A percentile compares a stretch with the other conserved stretches of the same genome.
Conservation (phyloP, 2,329 filamentous ascomycete species). For the Xylogone sp. region DNA sequence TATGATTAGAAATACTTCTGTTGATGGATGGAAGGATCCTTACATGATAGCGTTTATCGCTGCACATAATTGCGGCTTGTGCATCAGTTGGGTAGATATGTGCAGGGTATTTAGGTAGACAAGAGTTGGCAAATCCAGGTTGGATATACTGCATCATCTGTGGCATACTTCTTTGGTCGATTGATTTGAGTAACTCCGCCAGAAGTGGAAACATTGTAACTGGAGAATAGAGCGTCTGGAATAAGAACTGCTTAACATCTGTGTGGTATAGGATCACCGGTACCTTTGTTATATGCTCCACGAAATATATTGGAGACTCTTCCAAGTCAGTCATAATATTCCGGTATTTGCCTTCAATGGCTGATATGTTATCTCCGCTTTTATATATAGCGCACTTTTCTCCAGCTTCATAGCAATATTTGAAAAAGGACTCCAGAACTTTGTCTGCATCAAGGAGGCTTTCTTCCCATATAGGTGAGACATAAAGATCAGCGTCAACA, state of each 20-base stretch:
- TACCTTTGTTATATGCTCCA: slow-evolving; percentile 8
- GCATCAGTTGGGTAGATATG: slow-evolving; percentile 15
- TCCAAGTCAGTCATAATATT: slow-evolving; percentile 38
- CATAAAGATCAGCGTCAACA: slow-evolving; percentile 23
- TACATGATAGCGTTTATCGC: slow-evolving; percentile 25
- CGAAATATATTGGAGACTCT: slow-evolving; percentile 22
- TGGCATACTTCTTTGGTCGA: neutral
- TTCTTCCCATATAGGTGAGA: slow-evolving; percentile 16
- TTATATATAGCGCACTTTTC: slow-evolving; percentile 22
- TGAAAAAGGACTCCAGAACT: slow-evolving; percentile 21
- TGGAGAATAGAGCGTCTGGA: slow-evolving; percentile 24
- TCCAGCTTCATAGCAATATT: slow-evolving; percentile 30
- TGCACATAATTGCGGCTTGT: slow-evolving; percentile 22
- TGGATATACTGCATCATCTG: neutral
- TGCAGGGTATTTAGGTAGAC: neutral
- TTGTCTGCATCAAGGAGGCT: slow-evolving; percentile 23
- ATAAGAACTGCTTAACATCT: slow-evolving; percentile 22
- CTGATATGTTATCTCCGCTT: slow-evolving; percentile 6
- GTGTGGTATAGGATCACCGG: slow-evolving; percentile 23
- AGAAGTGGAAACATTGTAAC: slow-evolving; percentile 16
- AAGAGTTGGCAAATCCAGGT: neutral
- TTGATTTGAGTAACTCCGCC: slow-evolving; percentile 13
- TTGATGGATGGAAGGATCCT: slow-evolving; percentile 3
- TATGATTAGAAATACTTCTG: neutral
- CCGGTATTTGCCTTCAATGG: slow-evolving; percentile 15